These are phyloP conservation scores for Exophiala aquamarina DNA, from an alignment of 2,329 filamentous ascomycete genomes.

Conservation along the genomic window DNA sequence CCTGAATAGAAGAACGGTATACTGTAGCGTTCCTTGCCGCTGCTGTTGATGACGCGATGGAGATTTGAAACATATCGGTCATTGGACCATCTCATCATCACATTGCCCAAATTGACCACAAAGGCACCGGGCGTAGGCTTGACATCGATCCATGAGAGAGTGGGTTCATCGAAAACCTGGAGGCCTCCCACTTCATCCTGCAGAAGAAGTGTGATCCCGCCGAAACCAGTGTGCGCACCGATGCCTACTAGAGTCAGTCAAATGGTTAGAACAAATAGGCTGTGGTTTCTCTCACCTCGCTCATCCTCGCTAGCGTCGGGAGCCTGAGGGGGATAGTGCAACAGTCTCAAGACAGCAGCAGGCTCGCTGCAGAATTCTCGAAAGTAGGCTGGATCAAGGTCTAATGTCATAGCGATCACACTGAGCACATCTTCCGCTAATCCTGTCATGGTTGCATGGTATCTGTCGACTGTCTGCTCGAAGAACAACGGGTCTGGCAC, in stretches of 20 bases:
- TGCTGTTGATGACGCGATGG: constrained; percentile 33
- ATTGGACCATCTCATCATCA: constrained; percentile 34
- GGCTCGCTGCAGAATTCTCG: constrained; percentile 26
- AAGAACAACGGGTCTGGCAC: constrained; percentile 10
- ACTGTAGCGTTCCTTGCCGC: constrained; percentile 29
- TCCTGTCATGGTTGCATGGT: constrained; percentile 22
- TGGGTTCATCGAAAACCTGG: constrained; percentile 29
- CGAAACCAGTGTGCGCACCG: constrained; percentile 36
- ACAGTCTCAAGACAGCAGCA: constrained; percentile 27
- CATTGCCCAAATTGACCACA: constrained; percentile 33
- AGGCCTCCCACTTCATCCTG: constrained; percentile 31
- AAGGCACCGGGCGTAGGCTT: constrained; percentile 27
- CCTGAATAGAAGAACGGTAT: constrained; percentile 33
- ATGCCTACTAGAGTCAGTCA: constrained; percentile 20
- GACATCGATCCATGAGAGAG: constrained; percentile 30
- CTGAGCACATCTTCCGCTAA: constrained; percentile 25
- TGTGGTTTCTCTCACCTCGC: too few species aligned
- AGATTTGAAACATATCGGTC: constrained; percentile 31
- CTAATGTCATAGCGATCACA: constrained; percentile 21
- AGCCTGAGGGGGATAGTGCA: constrained; percentile 33
- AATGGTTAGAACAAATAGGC: constrained; percentile 16
- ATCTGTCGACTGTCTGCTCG: constrained; percentile 13
- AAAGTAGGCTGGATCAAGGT: constrained; percentile 23
- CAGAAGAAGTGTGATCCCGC: constrained; percentile 33
- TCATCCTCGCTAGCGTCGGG: constrained; percentile 21